A percentile compares a stretch with the other conserved stretches of the same genome.
Evolutionary conservation across 257 asterid genomes (phyloP).

Genomic region (Petrea volubilis): DNA sequence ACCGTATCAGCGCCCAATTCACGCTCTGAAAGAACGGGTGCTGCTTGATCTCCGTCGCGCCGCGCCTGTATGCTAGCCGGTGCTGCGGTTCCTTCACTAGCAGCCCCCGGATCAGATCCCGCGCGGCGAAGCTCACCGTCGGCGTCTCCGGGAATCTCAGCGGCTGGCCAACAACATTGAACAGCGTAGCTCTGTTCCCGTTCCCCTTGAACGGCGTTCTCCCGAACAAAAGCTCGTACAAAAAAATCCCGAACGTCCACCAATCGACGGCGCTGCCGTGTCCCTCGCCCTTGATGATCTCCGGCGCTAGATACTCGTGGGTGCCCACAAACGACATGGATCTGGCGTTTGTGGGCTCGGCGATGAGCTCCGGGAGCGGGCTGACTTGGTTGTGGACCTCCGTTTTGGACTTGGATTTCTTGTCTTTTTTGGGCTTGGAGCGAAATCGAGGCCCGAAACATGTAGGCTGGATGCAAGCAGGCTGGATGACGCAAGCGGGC

Average conservation of each 20-base stretch:
- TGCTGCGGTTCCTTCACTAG: constrained; percentile 67
- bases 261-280: constrained; percentile 70
- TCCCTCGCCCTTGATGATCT: constrained; percentile 61
- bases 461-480: constrained; percentile 56
- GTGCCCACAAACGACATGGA: constrained; percentile 69
- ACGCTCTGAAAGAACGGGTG: constrained; percentile 66
- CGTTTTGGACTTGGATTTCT: constrained; percentile 33
- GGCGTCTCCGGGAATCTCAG: constrained; percentile 55
- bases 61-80: constrained; percentile 61
- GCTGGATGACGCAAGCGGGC: constrained; percentile 34
- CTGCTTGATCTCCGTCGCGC: constrained; percentile 65
- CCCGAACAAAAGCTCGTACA: constrained; percentile 57
- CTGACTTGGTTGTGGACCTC: constrained; percentile 39
- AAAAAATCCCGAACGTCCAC: constrained; percentile 61
- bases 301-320: constrained; percentile 60
- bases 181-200: constrained; percentile 55
- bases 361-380: constrained; percentile 58
- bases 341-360: constrained; percentile 58
- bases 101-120: constrained; percentile 59
- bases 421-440: constrained; percentile 45
- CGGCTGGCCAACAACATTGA: constrained; percentile 63
- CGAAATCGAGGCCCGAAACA: constrained; percentile 57
- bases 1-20: constrained; percentile 61
- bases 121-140: constrained; percentile 53
- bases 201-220: constrained; percentile 58